phyloP scores from a whole-genome alignment of 192 early-diverging fungal species.

The Thamnidium elegans region DNA sequence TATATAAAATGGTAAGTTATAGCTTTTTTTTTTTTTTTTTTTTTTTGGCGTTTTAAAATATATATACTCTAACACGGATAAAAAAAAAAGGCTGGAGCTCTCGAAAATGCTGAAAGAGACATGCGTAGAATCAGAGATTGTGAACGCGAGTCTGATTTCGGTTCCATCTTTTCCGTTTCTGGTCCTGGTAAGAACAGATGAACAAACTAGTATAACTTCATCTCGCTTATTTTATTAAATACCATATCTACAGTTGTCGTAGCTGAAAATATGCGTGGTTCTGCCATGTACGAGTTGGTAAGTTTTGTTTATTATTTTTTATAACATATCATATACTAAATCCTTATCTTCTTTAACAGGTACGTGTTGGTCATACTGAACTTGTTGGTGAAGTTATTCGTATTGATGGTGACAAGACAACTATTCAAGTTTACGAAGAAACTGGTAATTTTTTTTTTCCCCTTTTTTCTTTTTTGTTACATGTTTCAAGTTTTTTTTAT shows the following conservation, averaged over 20 bases:
- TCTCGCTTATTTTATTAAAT: not conserved
- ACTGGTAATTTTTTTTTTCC: slow-evolving; percentile 61
- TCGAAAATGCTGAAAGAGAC: slow-evolving; percentile 82
- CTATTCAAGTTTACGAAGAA: slow-evolving; percentile 99
- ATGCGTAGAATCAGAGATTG: slow-evolving; percentile 83
- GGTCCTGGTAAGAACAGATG: slow-evolving; percentile 75
- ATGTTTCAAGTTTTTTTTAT: not conserved
- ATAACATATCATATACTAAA: not conserved
- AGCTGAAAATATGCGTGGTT: slow-evolving; percentile 97
- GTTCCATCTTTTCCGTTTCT: slow-evolving; percentile 95
- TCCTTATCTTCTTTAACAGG: slow-evolving; percentile 42
- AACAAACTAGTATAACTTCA: not conserved
- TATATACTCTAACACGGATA: no score
- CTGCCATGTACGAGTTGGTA: slow-evolving; percentile 98
- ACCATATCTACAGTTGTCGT: slow-evolving; percentile 72
- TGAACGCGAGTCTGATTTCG: slow-evolving; percentile 83
- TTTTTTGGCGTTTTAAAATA: no score
- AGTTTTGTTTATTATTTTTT: slow-evolving; percentile 17
- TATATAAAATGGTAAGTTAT: no score
- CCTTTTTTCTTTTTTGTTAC: not conserved
- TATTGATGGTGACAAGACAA: slow-evolving; percentile 99
- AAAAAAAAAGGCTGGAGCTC: slow-evolving; percentile 74
- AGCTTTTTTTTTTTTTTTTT: no score
- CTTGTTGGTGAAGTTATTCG: slow-evolving; percentile 99
- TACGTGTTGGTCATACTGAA: slow-evolving; percentile 95